Evolutionary conservation across 768 basidiomycete genomes (phyloP).

Genomic region (Pluteus cervinus): DNA sequence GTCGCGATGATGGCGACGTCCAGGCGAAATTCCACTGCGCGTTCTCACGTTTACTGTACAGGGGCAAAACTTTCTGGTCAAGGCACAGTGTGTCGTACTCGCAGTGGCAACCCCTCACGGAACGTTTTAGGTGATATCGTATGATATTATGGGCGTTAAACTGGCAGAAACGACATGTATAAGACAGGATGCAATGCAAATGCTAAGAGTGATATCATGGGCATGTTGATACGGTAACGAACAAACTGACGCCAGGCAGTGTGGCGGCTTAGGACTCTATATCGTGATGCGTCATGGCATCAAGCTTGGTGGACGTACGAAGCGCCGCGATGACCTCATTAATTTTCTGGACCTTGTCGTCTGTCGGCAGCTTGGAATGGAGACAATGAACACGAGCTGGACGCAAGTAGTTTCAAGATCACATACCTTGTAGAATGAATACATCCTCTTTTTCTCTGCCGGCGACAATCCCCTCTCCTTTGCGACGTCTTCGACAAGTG

Average conservation of each 20-base stretch:
- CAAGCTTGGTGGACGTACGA: not conserved
- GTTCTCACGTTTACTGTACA: too few relatives aligned
- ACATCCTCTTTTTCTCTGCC: constrained; percentile 38
- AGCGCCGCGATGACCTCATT: constrained; percentile 40
- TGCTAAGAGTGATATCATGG: too few relatives aligned
- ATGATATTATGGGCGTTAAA: too few relatives aligned
- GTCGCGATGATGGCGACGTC: constrained; percentile 3
- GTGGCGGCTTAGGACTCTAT: too few relatives aligned
- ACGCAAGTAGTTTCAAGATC: not conserved
- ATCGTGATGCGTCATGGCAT: not conserved
- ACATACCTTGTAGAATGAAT: constrained; percentile 44
- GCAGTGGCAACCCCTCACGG: too few relatives aligned
- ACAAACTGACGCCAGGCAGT: too few relatives aligned
- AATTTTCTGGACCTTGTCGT: constrained; percentile 48
- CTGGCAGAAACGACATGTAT: too few relatives aligned
- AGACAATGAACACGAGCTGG: not conserved
- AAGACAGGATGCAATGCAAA: too few relatives aligned
- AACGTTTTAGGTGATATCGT: too few relatives aligned
- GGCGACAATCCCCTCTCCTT: constrained; percentile 29
- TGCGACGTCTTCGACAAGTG: constrained; percentile 32
- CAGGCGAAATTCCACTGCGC: not conserved
- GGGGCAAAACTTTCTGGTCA: too few relatives aligned
- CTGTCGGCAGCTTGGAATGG: constrained; percentile 41
- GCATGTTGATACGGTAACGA: too few relatives aligned
- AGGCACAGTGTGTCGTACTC: too few relatives aligned